These are phyloP conservation scores for Endocalyx cinctus DNA, from an alignment of 2,329 filamentous ascomycete genomes.

Conservation along the genomic window DNA sequence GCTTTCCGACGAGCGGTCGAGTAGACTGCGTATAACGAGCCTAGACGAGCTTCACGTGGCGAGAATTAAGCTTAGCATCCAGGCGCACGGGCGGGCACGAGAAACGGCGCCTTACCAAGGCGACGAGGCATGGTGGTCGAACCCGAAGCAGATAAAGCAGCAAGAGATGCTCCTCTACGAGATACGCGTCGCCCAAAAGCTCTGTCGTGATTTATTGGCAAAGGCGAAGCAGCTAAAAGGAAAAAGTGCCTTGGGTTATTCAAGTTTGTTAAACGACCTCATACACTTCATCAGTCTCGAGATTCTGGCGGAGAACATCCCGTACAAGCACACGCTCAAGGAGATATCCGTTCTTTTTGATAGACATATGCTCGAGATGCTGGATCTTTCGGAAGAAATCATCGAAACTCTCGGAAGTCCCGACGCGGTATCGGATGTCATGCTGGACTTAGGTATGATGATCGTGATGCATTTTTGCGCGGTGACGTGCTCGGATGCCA, in stretches of 20 bases:
- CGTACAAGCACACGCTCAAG: constrained; percentile 1
- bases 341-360: constrained; percentile 1
- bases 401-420: not conserved
- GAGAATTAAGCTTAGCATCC: no score
- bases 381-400: constrained; percentile 1
- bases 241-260: not conserved
- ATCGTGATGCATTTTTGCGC: constrained; percentile 1
- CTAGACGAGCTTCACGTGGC: no score
- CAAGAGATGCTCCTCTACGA: constrained; percentile 1
- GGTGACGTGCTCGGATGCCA: not conserved
- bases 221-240: not conserved
- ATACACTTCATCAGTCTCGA: constrained; percentile 1
- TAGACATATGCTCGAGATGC: not conserved
- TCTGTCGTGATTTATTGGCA: constrained; percentile 1
- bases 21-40: no score
- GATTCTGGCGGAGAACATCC: constrained; percentile 2
- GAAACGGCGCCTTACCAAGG: constrained; percentile 5
- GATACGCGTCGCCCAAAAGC: constrained; percentile 1
- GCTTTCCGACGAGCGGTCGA: no score
- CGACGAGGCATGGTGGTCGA: constrained; percentile 4
- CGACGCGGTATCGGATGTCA: constrained; percentile 1
- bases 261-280: constrained; percentile 2
- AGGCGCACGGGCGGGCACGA: constrained; percentile 1
- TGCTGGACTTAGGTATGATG: constrained; percentile 4
- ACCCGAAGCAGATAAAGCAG: not conserved